phyloP scores from a whole-genome alignment of 2,329 filamentous ascomycete species.

The Calonectria pteridis region DNA sequence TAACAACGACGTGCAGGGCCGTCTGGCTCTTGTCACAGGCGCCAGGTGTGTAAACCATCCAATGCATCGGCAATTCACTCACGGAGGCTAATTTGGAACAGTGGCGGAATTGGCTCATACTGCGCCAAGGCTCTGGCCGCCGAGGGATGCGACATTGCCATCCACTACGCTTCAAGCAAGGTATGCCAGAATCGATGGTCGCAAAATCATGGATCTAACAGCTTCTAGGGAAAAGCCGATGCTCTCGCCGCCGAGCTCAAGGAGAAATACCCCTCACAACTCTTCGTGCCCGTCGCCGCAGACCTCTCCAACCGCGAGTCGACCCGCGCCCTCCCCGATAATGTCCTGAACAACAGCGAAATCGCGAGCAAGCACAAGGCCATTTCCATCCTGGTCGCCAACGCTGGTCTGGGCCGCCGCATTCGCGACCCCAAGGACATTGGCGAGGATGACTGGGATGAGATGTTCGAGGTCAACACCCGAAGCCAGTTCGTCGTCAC shows the following conservation, averaged over 20 bases:
- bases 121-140: conserved; percentile 49
- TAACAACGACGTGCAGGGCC: conserved; percentile 32
- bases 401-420: conserved; percentile 45
- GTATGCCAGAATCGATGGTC: conserved; percentile 36
- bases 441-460: conserved; percentile 52
- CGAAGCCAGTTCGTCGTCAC: conserved; percentile 51
- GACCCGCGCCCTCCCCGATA: conserved; percentile 14
- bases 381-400: conserved; percentile 7
- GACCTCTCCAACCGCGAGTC: conserved; percentile 44
- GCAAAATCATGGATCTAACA: neutral
- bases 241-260: conserved; percentile 43
- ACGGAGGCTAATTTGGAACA: conserved; percentile 25
- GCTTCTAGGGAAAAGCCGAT: conserved; percentile 46
- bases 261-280: conserved; percentile 40
- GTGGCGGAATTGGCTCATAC: conserved; percentile 51
- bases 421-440: conserved; percentile 50
- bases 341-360: conserved; percentile 16
- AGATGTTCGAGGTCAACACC: conserved; percentile 50
- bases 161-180: conserved; percentile 51
- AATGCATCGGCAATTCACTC: neutral
- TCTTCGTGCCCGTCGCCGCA: conserved; percentile 43
- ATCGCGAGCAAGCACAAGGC: conserved; percentile 22
- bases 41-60: conserved; percentile 30
- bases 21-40: conserved; percentile 37
- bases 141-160: conserved; percentile 50